Conservation (phyloP, 2,329 filamentous ascomycete genomes). For the Blastomyces parvus region DNA sequence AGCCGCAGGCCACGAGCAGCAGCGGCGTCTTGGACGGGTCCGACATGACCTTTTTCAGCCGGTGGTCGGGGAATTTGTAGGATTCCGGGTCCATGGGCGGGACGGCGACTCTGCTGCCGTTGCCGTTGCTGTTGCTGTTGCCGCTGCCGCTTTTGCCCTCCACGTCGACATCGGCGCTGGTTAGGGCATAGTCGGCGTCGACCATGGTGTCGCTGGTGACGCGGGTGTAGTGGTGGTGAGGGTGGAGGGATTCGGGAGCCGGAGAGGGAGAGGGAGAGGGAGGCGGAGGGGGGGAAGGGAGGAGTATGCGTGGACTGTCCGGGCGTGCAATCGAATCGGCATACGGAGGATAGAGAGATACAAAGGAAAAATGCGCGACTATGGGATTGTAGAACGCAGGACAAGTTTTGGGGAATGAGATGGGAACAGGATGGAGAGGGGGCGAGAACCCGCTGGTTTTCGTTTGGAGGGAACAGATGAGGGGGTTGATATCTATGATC, state of each 20-base stretch:
- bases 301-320: not conserved
- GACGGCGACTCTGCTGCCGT: not conserved
- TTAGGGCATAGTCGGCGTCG: constrained; percentile 3
- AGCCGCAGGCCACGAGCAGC: constrained; percentile 43
- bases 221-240: not conserved
- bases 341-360: not conserved
- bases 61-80: constrained; percentile 38
- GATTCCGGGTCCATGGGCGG: constrained; percentile 24
- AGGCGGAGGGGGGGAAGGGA: not conserved
- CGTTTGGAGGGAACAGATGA: not conserved
- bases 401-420: not conserved
- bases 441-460: not conserved
- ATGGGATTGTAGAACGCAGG: not conserved
- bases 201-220: not conserved
- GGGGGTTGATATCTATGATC: not conserved
- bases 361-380: too few relatives aligned
- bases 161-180: not conserved
- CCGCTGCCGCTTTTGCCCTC: too few relatives aligned
- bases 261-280: too few relatives aligned
- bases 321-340: not conserved
- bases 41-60: constrained; percentile 39
- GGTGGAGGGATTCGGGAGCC: too few relatives aligned
- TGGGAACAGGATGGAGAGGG: not conserved
- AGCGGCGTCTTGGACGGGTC: constrained; percentile 41
- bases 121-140: too few relatives aligned